phyloP scores from a whole-genome alignment of 2,329 filamentous ascomycete genomes.

The Meredithiella fracta region DNA sequence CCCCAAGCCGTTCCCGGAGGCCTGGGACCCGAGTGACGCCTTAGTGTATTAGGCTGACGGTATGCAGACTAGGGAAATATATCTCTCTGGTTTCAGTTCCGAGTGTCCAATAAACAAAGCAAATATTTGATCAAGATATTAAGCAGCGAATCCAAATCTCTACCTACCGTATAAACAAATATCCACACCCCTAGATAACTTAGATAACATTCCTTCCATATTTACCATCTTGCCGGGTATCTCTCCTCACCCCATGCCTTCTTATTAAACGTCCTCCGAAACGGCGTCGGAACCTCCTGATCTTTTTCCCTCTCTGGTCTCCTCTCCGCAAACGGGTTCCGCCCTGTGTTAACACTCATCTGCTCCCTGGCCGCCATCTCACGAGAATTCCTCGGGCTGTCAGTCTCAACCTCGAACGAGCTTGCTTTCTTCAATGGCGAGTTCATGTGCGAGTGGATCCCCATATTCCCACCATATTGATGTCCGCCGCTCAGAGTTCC shows the following conservation, averaged over 20 bases:
- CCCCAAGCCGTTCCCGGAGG: no score
- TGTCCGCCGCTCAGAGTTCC: constrained; percentile 11
- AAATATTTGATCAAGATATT: not conserved
- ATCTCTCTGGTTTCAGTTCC: no score
- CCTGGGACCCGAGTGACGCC: no score
- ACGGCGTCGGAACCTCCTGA: not conserved
- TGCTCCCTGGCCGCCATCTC: constrained; percentile 46
- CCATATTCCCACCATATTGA: constrained; percentile 54
- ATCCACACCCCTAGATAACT: not conserved
- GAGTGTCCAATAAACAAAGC: not conserved
- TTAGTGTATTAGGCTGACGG: no score
- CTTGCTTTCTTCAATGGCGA: constrained; percentile 69
- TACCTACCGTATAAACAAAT: not conserved
- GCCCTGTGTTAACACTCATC: constrained; percentile 16
- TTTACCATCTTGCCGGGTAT: constrained; percentile 8
- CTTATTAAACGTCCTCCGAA: not conserved
- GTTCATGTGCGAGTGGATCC: constrained; percentile 61
- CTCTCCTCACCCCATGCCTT: constrained; percentile 5
- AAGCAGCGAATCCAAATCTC: not conserved
- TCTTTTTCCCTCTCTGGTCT: not conserved
- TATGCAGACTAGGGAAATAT: no score
- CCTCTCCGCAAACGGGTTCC: constrained; percentile 10
- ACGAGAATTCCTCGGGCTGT: constrained; percentile 40
- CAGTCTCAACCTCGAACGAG: constrained; percentile 38
- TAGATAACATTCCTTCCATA: not conserved